Base-by-base conservation (phyloP, 2,329 filamentous ascomycete genomes). In the Leptographium procerum region DNA sequence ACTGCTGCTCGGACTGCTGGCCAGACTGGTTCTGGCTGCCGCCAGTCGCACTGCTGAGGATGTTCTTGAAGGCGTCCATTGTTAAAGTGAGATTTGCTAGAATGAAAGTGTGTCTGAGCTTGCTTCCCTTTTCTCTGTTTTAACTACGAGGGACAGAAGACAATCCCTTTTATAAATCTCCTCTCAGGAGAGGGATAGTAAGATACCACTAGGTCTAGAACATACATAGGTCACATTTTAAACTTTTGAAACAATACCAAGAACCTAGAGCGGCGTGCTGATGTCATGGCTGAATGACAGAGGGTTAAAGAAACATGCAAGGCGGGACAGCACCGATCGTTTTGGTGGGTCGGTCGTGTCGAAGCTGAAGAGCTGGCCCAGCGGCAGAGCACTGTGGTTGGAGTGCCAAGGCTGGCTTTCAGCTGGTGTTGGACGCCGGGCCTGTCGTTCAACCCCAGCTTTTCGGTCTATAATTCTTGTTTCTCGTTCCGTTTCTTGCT, bases 1-100 rank as follows among this genome's bases (percentile, higher is more conserved):
- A 22, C 34, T 19, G 13, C 9, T 16, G 36, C n/a, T n/a, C 47
- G 58, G 60, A 50, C 40, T 71, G 61, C 56, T 62, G 31, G 48
- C 11, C 22, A 1, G n/a, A 48, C 67, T 61, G 60, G 70, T 64
- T 64, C 53, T 66, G 58, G 36, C 60, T 58, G 61, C 73, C 59
- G 61, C 73, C 69, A 57, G 75, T 71, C 57, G 75, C 28, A 13
- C 40, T 51, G 55, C 24, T 50, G 52, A 59, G 67, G 59, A 80
- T 59, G 60, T 77, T 80, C 66, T 81, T 82, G 68, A 83, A 65
- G 66, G 77, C 78, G 65, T 83, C 79, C 80, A 83, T 83, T 61
- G 34, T 72, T 65, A 28, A 19, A 24, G 26, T 34, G 51, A 33
- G 26, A 11, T 55, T 43, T 16, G 36, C 1, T 6, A 34, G 24